phyloP scores from a whole-genome alignment of 73 alveolate genomes.

The Tetrahymena thermophila region DNA sequence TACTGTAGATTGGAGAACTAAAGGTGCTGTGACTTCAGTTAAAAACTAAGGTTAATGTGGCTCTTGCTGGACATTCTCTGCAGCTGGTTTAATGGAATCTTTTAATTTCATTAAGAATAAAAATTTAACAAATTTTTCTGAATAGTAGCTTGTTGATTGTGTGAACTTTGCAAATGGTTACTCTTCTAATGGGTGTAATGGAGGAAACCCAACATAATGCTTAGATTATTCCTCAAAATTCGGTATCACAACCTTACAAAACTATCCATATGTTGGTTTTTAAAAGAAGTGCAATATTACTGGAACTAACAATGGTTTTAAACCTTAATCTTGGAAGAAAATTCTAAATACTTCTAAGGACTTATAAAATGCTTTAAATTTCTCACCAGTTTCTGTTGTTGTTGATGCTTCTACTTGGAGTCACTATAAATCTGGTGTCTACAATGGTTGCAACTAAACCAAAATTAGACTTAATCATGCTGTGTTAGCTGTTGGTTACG shows the following conservation, averaged over 20 bases:
- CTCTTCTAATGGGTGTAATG: slow-evolving; percentile 42
- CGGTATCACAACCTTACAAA: slow-evolving; percentile 11
- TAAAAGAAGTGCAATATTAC: slow-evolving; percentile 5
- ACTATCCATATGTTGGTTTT: slow-evolving; percentile 24
- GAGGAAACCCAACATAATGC: slow-evolving; percentile 20
- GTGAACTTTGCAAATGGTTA: slow-evolving; percentile 34
- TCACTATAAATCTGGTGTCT: background rate
- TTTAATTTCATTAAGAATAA: too few species aligned
- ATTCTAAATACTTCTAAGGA: background rate
- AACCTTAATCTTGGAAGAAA: too few species aligned
- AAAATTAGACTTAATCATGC: background rate
- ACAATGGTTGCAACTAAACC: background rate
- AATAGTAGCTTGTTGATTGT: slow-evolving; percentile 66
- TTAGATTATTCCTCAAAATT: slow-evolving; percentile 5
- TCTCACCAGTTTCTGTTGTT: background rate
- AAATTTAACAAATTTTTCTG: slow-evolving; percentile 26
- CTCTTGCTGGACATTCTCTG: slow-evolving; percentile 79
- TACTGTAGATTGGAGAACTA: slow-evolving; percentile 56
- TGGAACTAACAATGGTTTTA: background rate
- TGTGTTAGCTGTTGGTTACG: background rate
- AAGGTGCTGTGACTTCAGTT: too few species aligned
- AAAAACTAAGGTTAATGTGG: slow-evolving; percentile 76
- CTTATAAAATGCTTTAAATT: background rate
- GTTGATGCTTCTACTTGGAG: background rate
- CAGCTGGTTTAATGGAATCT: slow-evolving; percentile 72